These are phyloP conservation scores for Aphanocladium album DNA, from an alignment of 2,329 filamentous ascomycete genomes.

Conservation along the genomic window DNA sequence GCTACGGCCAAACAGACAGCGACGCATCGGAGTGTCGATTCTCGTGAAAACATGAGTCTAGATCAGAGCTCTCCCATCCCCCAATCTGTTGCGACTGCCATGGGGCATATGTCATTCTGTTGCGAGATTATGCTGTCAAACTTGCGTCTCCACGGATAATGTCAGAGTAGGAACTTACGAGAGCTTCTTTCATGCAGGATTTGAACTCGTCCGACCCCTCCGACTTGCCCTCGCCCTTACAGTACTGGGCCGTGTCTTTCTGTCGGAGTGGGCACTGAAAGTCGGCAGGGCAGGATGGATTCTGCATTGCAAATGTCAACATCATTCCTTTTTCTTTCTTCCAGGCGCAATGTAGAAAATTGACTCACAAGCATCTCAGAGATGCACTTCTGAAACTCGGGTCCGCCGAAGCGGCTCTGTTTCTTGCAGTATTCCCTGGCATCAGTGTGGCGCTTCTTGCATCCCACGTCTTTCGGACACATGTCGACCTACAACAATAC, in stretches of 20 bases:
- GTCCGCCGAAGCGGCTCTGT: background rate
- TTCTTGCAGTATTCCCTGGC: constrained; percentile 10
- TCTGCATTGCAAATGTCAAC: background rate
- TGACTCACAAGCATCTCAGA: constrained; percentile 2
- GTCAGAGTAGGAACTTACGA: background rate
- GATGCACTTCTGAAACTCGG: constrained; percentile 2
- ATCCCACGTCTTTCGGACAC: constrained; percentile 8
- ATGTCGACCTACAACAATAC: background rate
- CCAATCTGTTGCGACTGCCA: background rate
- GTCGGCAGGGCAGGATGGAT: constrained; percentile 3
- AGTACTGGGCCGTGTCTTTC: background rate
- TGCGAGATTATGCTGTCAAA: background rate
- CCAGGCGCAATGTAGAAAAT: background rate
- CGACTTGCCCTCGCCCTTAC: background rate
- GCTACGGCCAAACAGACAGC: background rate
- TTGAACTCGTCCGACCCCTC: background rate
- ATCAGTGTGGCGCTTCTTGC: constrained; percentile 4
- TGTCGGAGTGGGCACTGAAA: background rate
- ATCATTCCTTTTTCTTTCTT: background rate
- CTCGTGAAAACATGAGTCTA: background rate
- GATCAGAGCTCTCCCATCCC: background rate
- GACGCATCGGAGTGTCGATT: background rate
- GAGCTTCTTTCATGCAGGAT: background rate
- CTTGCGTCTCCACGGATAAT: background rate
- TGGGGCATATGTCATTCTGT: background rate